Percentiles rank a stretch among this genome's conserved stretches.
Evolutionary conservation across 1,284 basidiomycete species (phyloP).

Genomic region (Apiotrichum akiyoshidainum): DNA sequence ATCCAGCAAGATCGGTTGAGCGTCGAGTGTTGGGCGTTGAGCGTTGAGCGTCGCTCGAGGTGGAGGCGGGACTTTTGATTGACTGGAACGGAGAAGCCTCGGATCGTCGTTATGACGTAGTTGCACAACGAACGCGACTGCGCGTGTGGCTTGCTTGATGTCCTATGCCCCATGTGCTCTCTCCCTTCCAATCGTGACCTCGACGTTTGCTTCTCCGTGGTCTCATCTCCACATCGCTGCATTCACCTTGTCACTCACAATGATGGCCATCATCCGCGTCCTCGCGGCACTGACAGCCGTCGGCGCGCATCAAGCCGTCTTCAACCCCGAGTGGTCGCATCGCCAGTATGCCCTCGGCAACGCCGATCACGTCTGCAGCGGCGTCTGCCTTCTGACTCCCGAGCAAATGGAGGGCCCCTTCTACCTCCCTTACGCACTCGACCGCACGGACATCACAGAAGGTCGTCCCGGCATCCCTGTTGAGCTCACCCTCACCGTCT

Average conservation of each 20-base stretch:
- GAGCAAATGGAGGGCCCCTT: slow-evolving; percentile 24
- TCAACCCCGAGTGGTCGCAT: neutral
- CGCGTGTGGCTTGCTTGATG: too few species aligned
- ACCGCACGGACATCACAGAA: slow-evolving; percentile 25
- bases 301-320: neutral
- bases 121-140: too few species aligned
- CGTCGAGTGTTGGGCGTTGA: too few species aligned
- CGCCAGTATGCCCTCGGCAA: neutral
- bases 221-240: neutral
- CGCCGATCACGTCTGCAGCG: neutral
- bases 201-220: too few species aligned
- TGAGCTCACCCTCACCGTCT: slow-evolving; percentile 16
- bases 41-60: too few species aligned
- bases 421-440: slow-evolving; percentile 23
- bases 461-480: slow-evolving; percentile 20
- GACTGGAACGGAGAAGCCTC: too few species aligned
- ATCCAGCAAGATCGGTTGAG: too few species aligned
- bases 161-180: too few species aligned
- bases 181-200: too few species aligned
- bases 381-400: slow-evolving; percentile 1
- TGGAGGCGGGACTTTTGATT: too few species aligned
- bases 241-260: neutral
- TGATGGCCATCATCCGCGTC: neutral
- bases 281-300: neutral
- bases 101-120: too few species aligned